Conservation (phyloP, 2,329 filamentous ascomycete genomes). For the Ramularia endophylla region DNA sequence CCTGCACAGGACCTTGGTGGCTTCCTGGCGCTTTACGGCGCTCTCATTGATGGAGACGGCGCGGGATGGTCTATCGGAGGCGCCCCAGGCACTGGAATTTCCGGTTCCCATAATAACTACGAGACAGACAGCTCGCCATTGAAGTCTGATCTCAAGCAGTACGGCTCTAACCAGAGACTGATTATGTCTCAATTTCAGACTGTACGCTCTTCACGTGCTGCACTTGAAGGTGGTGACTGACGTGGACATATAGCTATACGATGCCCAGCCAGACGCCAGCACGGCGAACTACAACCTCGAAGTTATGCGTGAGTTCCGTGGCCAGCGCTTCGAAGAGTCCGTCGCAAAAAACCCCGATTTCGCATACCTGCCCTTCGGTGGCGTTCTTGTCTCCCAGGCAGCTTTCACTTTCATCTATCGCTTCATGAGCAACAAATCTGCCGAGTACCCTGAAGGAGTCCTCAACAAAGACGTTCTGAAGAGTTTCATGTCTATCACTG, state of each 20-base stretch:
- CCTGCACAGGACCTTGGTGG: conserved; percentile 15
- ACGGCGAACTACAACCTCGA: conserved; percentile 30
- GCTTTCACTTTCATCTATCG: conserved; percentile 32
- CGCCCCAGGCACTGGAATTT: not conserved
- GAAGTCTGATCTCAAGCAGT: conserved; percentile 29
- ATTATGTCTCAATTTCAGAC: conserved; percentile 18
- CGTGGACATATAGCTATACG: too few relatives aligned
- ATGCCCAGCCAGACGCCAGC: conserved; percentile 18
- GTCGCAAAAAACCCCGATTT: conserved; percentile 28
- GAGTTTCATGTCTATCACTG: conserved; percentile 35
- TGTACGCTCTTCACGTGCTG: too few relatives aligned
- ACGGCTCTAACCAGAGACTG: conserved; percentile 18
- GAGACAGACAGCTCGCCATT: conserved; percentile 31
- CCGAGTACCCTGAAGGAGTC: conserved; percentile 33
- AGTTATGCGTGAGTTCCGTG: conserved; percentile 25
- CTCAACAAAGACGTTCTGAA: conserved; percentile 35
- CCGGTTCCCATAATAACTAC: conserved; percentile 4
- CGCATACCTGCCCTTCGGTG: conserved; percentile 22
- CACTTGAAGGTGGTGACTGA: too few relatives aligned
- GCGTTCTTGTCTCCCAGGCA: conserved; percentile 27
- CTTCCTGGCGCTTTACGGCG: conserved; percentile 24
- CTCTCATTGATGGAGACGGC: conserved; percentile 21
- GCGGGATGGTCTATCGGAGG: conserved; percentile 20
- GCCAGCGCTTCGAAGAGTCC: conserved; percentile 25
- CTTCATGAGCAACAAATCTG: conserved; percentile 37